phyloP scores from a whole-genome alignment of 495 filamentous ascomycete species.

The Podospora anserina region DNA sequence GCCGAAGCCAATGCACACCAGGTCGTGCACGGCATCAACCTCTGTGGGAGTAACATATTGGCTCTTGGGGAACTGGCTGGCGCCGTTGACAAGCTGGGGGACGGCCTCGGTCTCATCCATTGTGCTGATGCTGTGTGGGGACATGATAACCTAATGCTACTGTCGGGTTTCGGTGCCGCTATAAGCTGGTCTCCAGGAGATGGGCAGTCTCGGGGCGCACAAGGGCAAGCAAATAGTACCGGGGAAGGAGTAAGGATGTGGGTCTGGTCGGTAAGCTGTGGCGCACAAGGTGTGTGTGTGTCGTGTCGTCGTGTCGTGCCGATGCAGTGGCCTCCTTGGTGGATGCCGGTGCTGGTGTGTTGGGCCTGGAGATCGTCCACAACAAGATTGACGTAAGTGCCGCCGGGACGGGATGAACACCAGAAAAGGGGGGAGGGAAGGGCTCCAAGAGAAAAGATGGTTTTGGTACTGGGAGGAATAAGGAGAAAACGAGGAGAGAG shows the following conservation, averaged over 20 bases:
- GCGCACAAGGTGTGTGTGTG: not conserved
- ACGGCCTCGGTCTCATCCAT: constrained; percentile 19
- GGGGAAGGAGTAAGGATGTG: not conserved
- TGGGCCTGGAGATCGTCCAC: not conserved
- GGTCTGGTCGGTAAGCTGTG: not conserved
- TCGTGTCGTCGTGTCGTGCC: not conserved
- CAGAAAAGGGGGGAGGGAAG: not conserved
- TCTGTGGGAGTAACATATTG: constrained; percentile 19
- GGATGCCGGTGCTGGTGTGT: not conserved
- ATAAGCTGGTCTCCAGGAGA: not conserved
- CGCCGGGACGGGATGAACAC: not conserved
- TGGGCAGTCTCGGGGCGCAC: not conserved
- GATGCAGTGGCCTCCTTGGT: not conserved
- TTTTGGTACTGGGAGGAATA: not conserved
- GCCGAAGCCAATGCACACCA: constrained; percentile 90
- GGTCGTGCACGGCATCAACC: constrained; percentile 62
- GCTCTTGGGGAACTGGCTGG: constrained; percentile 26
- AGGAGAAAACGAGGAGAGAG: constrained; percentile 7
- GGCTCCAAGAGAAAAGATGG: not conserved
- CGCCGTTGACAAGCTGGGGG: constrained; percentile 18
- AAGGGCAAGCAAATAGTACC: not conserved
- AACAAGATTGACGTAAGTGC: not conserved
- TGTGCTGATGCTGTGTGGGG: constrained; percentile 28
- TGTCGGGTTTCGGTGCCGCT: not conserved
- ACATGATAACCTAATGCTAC: constrained; percentile 20